These are phyloP conservation scores for Fusarium sp. DNA, from an alignment of 2,329 filamentous ascomycete species.

Conservation along the genomic window DNA sequence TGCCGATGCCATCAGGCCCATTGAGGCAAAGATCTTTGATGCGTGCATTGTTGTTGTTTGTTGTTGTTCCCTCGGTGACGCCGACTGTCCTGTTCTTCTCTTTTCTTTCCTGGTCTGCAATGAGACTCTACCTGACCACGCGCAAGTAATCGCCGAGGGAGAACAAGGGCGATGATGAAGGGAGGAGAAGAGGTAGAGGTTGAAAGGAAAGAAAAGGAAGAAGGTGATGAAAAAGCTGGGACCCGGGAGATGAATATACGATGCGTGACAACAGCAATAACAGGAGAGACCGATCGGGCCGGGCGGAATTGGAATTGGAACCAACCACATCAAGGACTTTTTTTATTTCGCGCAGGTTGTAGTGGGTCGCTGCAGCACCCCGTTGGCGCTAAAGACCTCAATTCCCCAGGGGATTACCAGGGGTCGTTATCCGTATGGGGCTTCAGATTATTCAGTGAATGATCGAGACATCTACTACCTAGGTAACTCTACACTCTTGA, in stretches of 20 bases:
- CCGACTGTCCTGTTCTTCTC: slow-evolving; percentile 10
- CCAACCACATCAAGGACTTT: slow-evolving; percentile 46
- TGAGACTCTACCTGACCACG: slow-evolving; percentile 21
- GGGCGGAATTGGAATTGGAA: slow-evolving; percentile 34
- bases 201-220: slow-evolving; percentile 5
- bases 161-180: slow-evolving; percentile 30
- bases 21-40: slow-evolving; percentile 50
- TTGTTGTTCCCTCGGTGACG: slow-evolving; percentile 12
- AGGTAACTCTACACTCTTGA: too few species aligned
- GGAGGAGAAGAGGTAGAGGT: slow-evolving; percentile 12
- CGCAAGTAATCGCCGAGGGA: slow-evolving; percentile 30
- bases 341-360: slow-evolving; percentile 38
- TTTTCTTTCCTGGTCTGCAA: slow-evolving; percentile 12
- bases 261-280: slow-evolving; percentile 25
- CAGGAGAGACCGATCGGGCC: slow-evolving; percentile 39
- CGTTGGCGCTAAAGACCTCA: slow-evolving; percentile 18
- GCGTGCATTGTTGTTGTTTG: slow-evolving; percentile 52
- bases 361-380: slow-evolving; percentile 25
- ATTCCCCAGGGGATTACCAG: slow-evolving; percentile 35
- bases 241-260: slow-evolving; percentile 32
- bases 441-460: neutral
- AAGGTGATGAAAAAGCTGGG: slow-evolving; percentile 15
- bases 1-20: slow-evolving; percentile 51
- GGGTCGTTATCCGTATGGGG: slow-evolving; percentile 27
- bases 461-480: too few species aligned